Evolutionary conservation across 192 early-diverging fungal genomes (phyloP), one percentile per base, ranked within the genome.

Genomic region (Kappamyces sp.): DNA sequence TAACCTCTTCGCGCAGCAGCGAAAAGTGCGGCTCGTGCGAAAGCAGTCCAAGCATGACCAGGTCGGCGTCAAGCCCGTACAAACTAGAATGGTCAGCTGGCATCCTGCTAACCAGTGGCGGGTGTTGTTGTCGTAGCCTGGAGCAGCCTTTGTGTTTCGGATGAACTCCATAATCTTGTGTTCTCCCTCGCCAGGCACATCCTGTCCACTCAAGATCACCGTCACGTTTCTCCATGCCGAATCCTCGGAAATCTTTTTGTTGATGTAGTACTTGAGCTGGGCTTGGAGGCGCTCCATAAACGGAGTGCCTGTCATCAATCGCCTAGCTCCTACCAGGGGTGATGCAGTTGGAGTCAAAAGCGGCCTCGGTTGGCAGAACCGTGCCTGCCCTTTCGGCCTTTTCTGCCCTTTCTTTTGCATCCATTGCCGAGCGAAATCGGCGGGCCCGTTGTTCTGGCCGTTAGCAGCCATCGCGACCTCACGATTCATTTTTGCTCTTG

Each of bases 121-220:
- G 5, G 89, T 91, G 65, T 96, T 97, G n/a, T 91, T 87, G 54
- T 91, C 76, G 43, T 95, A 90, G 31, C 83, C 79, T 1, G 87
- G 84, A 55, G 78, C 82, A 35, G 84, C 75, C 47, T 91, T 84
- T 49, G 88, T 86, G 4, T 78, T 70, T 8, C 96, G 85, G 51
- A 99, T 86, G 63, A 86, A 99, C 60, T 95, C 89, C 96, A 97
- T 99, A 65, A 99, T 93, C 76, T 97, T 99, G 72, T 99, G 96
- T 70, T 99, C 96, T 41, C 96, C 96, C 75, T 99, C 96, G 49
- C 96, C 96, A 3, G 96, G 93, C 0, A 97, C 93, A 31, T 87
- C 91, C 55, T 93, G 91, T 48, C 96, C 96, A 0, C 90, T 92
- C 5, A 99, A 66, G 53, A 99, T 80, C 8, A 97, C 88, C 57